These are phyloP conservation scores for Orbilia blumenaviensis DNA, from an alignment of 2,329 filamentous ascomycete genomes.

Conservation along the genomic window DNA sequence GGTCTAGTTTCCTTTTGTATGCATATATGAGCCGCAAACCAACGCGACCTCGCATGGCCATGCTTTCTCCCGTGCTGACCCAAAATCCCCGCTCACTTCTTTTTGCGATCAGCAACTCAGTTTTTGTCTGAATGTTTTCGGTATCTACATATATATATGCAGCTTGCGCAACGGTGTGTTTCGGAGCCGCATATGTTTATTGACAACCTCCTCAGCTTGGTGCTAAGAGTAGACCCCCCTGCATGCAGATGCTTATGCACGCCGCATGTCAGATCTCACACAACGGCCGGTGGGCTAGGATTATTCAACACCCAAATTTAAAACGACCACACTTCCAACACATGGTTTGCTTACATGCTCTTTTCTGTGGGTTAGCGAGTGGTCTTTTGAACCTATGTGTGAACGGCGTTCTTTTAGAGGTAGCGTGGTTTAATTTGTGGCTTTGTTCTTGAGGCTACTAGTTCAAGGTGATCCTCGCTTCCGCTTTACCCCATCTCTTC, in stretches of 20 bases:
- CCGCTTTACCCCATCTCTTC: neutral
- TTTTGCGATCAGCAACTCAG: neutral
- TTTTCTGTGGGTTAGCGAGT: no score
- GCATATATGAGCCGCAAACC: neutral
- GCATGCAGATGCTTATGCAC: slow-evolving; percentile 28
- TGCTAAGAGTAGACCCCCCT: slow-evolving; percentile 35
- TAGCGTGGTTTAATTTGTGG: neutral
- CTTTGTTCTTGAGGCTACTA: neutral
- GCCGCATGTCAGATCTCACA: slow-evolving; percentile 43
- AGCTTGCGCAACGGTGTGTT: no score
- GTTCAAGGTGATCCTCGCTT: neutral
- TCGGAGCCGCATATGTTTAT: neutral
- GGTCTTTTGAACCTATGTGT: neutral
- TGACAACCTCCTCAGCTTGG: neutral
- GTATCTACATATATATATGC: no score
- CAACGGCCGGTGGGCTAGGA: slow-evolving; percentile 15
- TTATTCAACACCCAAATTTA: slow-evolving; percentile 46
- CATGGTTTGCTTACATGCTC: slow-evolving; percentile 12
- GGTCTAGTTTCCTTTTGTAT: neutral
- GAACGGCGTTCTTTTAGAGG: neutral
- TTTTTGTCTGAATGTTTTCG: no score
- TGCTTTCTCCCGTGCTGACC: neutral
- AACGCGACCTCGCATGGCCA: no score
- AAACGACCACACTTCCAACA: slow-evolving; percentile 29
- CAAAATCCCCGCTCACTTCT: neutral